Conservation (phyloP, 2,329 filamentous ascomycete species). For the Xylariaceae sp. region DNA sequence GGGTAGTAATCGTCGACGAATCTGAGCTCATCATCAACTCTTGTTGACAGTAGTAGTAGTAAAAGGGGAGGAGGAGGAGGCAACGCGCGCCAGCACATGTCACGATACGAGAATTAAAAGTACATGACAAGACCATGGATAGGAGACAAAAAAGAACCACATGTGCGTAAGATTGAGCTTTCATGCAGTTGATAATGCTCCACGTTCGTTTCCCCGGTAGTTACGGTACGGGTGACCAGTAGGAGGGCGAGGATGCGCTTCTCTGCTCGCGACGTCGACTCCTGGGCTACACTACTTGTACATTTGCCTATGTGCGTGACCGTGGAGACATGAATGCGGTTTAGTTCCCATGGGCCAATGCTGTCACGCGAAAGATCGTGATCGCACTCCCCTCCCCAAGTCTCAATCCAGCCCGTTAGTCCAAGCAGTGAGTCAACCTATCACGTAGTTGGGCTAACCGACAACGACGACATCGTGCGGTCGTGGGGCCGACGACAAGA, state of each 20-base stretch:
- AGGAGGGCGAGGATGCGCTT: not conserved
- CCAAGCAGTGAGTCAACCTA: slow-evolving; percentile 2
- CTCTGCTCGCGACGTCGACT: not conserved
- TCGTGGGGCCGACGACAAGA: not conserved
- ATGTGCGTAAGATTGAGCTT: not conserved
- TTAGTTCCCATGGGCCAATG: no score
- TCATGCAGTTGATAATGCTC: not conserved
- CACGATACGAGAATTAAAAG: slow-evolving; percentile 3
- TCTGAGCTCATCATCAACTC: no score
- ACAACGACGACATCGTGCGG: not conserved
- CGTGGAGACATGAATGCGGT: no score
- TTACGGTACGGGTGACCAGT: not conserved
- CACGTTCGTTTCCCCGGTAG: not conserved
- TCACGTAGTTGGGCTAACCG: slow-evolving; percentile 13
- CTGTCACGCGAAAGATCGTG: not conserved
- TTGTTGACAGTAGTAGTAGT: no score
- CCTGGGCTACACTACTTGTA: no score
- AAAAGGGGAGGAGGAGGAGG: no score
- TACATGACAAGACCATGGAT: not conserved
- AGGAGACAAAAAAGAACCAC: not conserved
- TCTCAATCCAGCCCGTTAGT: not conserved
- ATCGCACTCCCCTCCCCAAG: slow-evolving; percentile 13
- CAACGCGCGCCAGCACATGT: slow-evolving; percentile 1
- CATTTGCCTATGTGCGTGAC: no score
- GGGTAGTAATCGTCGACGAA: no score